Evolutionary conservation across 2,329 filamentous ascomycete genomes (phyloP).

Genomic region (Magnaporthales sp.): DNA sequence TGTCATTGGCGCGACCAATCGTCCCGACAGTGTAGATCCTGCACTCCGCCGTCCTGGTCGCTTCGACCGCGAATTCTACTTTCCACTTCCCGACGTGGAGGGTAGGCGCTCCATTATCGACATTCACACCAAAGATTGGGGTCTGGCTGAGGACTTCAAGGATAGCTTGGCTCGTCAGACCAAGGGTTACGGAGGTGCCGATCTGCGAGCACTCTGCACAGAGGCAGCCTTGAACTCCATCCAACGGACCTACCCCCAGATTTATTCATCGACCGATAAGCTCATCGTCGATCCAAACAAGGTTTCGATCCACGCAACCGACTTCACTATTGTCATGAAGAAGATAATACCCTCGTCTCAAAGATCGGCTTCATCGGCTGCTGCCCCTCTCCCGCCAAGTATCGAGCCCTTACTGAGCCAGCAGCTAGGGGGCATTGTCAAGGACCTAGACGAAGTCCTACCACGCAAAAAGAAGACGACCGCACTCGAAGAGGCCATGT

Average conservation of each 20-base stretch:
- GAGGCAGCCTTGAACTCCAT: constrained; percentile 94
- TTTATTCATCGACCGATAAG: constrained; percentile 86
- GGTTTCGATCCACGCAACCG: constrained; percentile 81
- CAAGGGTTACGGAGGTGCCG: constrained; percentile 89
- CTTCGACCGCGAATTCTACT: constrained; percentile 97
- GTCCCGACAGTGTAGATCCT: constrained; percentile 92
- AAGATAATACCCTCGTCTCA: constrained; percentile 95
- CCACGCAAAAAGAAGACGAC: constrained; percentile 81
- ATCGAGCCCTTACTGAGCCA: constrained; percentile 74
- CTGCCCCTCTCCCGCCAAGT: constrained; percentile 67
- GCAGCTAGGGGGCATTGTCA: constrained; percentile 62
- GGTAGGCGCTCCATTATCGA: constrained; percentile 81
- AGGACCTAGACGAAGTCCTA: constrained; percentile 64
- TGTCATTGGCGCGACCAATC: constrained; percentile 96
- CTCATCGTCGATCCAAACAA: constrained; percentile 77
- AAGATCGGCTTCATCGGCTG: constrained; percentile 76
- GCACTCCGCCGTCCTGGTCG: constrained; percentile 88
- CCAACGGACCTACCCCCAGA: constrained; percentile 91
- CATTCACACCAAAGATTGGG: constrained; percentile 94
- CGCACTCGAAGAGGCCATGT: constrained; percentile 90
- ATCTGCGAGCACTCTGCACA: constrained; percentile 87
- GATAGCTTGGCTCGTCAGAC: constrained; percentile 76
- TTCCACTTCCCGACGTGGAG: constrained; percentile 76
- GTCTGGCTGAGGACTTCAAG: constrained; percentile 72
- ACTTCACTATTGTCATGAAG: constrained; percentile 96